phyloP scores from a whole-genome alignment of 257 asterid genomes.

The Solanum microdontum region DNA sequence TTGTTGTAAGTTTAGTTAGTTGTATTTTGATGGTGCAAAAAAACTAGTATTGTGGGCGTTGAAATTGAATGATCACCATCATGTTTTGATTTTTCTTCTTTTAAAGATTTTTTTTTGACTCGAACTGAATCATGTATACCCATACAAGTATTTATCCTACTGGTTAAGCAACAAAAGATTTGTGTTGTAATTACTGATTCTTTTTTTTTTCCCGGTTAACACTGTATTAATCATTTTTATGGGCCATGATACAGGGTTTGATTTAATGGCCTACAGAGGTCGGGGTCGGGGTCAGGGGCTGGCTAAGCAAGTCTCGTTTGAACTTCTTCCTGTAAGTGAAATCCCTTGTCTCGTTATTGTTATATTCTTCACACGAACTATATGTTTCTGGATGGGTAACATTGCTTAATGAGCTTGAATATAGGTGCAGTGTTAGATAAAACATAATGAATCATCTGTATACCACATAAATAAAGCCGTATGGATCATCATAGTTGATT shows the following conservation, averaged over 20 bases:
- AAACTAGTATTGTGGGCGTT: too few species aligned
- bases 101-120: neutral
- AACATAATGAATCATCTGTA: neutral
- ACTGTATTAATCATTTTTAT: neutral
- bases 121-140: neutral
- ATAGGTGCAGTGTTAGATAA: neutral
- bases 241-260: neutral
- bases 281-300: slow-evolving; percentile 23
- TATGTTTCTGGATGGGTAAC: neutral
- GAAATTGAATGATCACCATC: too few species aligned
- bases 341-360: neutral
- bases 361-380: neutral
- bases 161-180: neutral
- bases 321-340: slow-evolving; percentile 33
- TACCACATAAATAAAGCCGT: neutral
- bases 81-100: neutral
- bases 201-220: neutral
- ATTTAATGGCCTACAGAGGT: slow-evolving; percentile 39
- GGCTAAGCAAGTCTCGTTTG: slow-evolving; percentile 26
- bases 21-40: too few species aligned
- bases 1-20: too few species aligned
- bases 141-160: neutral
- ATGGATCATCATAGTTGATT: neutral
- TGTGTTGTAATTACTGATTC: too few species aligned
- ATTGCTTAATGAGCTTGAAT: neutral